Evolutionary conservation across 345 rosid species (phyloP).

Genomic region (Zanthoxylum bungeanum): DNA sequence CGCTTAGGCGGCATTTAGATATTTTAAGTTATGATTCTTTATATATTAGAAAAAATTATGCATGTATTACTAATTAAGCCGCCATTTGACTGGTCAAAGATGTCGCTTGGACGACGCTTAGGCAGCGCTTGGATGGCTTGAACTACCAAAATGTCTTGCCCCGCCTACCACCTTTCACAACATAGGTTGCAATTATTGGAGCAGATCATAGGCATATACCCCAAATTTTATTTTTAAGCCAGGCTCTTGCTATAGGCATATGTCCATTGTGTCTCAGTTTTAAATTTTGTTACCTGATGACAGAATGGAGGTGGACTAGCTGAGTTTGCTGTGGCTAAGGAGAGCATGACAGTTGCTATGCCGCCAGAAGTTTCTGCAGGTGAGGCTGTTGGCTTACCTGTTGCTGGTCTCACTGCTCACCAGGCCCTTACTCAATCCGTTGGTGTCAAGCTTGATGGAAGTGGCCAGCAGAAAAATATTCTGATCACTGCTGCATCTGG

Average conservation of each 20-base stretch:
- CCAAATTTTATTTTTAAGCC: neutral
- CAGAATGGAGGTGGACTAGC: conserved; percentile 63
- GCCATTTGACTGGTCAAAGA: too few species aligned
- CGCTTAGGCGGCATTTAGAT: too few species aligned
- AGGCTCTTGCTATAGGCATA: neutral
- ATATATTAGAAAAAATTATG: too few species aligned
- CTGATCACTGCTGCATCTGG: conserved; percentile 78
- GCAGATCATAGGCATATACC: neutral
- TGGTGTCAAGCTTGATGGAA: conserved; percentile 66
- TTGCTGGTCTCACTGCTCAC: conserved; percentile 69
- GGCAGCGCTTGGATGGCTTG: too few species aligned
- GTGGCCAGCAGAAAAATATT: conserved; percentile 49
- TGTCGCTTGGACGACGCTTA: too few species aligned
- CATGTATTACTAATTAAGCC: too few species aligned
- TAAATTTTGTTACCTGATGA: conserved; percentile 8
- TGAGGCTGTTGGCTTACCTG: conserved; percentile 56
- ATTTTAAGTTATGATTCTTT: too few species aligned
- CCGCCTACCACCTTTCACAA: too few species aligned
- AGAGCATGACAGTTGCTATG: conserved; percentile 49
- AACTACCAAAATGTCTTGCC: too few species aligned
- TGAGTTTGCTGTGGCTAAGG: conserved; percentile 59
- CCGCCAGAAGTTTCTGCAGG: conserved; percentile 66
- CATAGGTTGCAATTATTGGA: neutral
- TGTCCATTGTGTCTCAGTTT: neutral
- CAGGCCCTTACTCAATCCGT: conserved; percentile 53